These are phyloP conservation scores for Ceratocystis papillata DNA, from an alignment of 2,329 filamentous ascomycete species.

Conservation along the genomic window DNA sequence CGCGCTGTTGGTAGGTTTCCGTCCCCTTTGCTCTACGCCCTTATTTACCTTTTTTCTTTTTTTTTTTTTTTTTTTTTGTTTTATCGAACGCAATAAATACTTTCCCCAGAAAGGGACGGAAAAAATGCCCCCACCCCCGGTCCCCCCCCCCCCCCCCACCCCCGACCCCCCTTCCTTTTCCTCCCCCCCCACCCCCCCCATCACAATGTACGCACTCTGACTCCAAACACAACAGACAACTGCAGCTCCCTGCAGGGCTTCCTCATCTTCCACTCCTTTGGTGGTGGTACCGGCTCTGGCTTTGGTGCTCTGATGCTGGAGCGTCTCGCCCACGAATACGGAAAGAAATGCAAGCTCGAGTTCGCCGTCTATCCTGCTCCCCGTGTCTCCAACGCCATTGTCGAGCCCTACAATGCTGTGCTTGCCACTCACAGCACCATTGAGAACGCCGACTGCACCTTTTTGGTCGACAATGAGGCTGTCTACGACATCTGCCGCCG, in stretches of 20 bases:
- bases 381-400: conserved; percentile 57
- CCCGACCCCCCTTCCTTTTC: neutral
- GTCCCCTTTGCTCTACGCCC: neutral
- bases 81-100: neutral
- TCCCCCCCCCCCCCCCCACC: no score
- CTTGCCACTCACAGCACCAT: conserved; percentile 65
- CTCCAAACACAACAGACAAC: conserved; percentile 44
- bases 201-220: conserved; percentile 24
- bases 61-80: neutral
- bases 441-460: conserved; percentile 69
- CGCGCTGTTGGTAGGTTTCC: conserved; percentile 51
- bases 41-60: neutral
- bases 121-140: conserved; percentile 4
- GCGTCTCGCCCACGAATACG: conserved; percentile 61
- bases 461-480: conserved; percentile 64
- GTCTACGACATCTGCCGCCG: conserved; percentile 66
- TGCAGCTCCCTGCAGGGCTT: conserved; percentile 63
- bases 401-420: conserved; percentile 65
- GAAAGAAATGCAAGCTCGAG: conserved; percentile 69
- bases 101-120: no score
- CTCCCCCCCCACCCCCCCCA: neutral
- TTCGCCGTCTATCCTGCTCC: conserved; percentile 63
- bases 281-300: conserved; percentile 61
- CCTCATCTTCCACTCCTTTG: conserved; percentile 65
- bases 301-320: conserved; percentile 62